phyloP scores from a whole-genome alignment of 768 basidiomycete species.

The Tremella fuciformis region DNA sequence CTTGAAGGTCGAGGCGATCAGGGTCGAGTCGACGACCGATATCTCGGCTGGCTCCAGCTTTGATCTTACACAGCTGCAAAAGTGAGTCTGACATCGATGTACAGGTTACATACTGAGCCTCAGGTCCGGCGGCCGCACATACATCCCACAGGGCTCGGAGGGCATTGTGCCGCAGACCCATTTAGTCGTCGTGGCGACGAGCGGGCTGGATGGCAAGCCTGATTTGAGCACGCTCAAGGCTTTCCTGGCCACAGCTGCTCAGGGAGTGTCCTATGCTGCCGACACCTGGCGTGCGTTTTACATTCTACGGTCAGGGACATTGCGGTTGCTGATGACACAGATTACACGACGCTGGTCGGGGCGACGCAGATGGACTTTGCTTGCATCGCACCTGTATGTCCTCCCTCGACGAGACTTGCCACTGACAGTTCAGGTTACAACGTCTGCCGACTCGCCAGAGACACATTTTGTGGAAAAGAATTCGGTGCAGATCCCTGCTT shows the following conservation, averaged over 20 bases:
- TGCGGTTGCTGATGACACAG: slow-evolving; percentile 15
- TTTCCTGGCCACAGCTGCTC: slow-evolving; percentile 73
- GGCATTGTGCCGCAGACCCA: slow-evolving; percentile 54
- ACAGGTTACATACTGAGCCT: neutral
- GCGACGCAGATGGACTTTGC: slow-evolving; percentile 42
- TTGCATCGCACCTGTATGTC: slow-evolving; percentile 33
- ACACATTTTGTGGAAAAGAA: too few species aligned
- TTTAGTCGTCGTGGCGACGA: slow-evolving; percentile 81
- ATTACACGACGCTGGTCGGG: slow-evolving; percentile 37
- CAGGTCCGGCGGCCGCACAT: slow-evolving; percentile 64
- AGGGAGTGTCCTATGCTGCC: slow-evolving; percentile 80
- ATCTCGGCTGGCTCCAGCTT: neutral
- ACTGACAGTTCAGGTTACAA: neutral
- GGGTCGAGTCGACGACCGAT: slow-evolving; percentile 13
- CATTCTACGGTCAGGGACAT: too few species aligned
- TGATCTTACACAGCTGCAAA: slow-evolving; percentile 30
- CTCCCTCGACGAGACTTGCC: neutral
- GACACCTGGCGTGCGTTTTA: slow-evolving; percentile 81
- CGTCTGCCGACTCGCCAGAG: slow-evolving; percentile 5
- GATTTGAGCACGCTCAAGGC: slow-evolving; percentile 71
- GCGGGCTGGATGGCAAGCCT: slow-evolving; percentile 69
- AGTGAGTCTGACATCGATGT: slow-evolving; percentile 17
- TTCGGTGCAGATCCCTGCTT: too few species aligned
- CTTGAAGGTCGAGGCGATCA: slow-evolving; percentile 22
- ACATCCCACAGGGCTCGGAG: slow-evolving; percentile 63